Conservation (phyloP, 75 land plant species). For the Selaginella moellendorffii region DNA sequence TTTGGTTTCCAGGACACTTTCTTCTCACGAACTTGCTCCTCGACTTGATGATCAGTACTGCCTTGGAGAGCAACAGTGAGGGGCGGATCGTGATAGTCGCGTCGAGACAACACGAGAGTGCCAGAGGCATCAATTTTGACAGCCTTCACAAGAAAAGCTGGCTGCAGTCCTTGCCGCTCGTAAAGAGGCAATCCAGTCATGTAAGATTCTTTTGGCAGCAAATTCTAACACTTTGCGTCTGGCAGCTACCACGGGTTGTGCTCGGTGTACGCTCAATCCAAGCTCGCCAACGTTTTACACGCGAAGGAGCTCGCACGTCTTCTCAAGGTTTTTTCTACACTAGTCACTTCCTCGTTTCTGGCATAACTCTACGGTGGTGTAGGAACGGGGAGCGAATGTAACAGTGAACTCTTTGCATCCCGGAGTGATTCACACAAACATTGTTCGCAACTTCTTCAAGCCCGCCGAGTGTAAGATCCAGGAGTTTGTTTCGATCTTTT, state of each 20-base stretch:
- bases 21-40: slow-evolving; percentile 43
- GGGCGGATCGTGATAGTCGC: slow-evolving; percentile 70
- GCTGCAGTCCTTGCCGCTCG: background rate
- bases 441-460: slow-evolving; percentile 11
- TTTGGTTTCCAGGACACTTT: slow-evolving; percentile 46
- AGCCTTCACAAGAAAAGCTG: slow-evolving; percentile 3
- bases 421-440: slow-evolving; percentile 42
- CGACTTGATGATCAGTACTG: slow-evolving; percentile 55
- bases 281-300: slow-evolving; percentile 32
- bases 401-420: slow-evolving; percentile 72
- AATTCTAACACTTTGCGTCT: background rate
- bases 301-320: slow-evolving; percentile 32
- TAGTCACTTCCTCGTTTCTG: background rate
- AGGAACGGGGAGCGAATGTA: slow-evolving; percentile 46
- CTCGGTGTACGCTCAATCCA: slow-evolving; percentile 27
- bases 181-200: background rate
- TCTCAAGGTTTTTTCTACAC: slow-evolving; percentile 15
- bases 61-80: slow-evolving; percentile 31
- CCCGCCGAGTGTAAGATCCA: background rate
- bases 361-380: background rate
- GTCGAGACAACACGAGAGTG: slow-evolving; percentile 36
- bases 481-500: background rate
- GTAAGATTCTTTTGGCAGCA: background rate
- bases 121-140: background rate
- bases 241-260: background rate